phyloP scores from a whole-genome alignment of 257 asterid species.

The Jacaranda copaia region DNA sequence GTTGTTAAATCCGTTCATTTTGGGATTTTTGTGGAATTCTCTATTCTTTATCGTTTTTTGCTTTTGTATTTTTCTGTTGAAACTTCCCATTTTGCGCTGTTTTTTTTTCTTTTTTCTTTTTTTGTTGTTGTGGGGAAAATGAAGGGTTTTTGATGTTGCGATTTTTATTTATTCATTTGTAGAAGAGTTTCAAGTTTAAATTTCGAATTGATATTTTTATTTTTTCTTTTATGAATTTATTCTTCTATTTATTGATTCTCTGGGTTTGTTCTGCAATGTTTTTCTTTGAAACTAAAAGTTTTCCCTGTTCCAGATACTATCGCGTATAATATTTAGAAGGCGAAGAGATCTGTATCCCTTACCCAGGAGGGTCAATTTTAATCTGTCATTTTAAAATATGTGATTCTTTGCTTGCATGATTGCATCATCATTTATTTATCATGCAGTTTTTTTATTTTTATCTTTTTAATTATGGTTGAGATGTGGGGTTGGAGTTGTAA shows the following conservation, averaged over 20 bases:
- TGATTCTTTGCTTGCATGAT: slow-evolving; percentile 12
- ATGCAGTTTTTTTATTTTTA: neutral
- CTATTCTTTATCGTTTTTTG: neutral
- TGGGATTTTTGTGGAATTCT: neutral
- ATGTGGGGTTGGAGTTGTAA: slow-evolving; percentile 17
- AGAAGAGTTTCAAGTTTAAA: slow-evolving; percentile 2
- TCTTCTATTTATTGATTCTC: neutral
- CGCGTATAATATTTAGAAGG: neutral
- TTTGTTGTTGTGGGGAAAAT: neutral
- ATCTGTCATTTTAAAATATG: neutral
- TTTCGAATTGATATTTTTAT: neutral
- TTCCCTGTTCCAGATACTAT: slow-evolving; percentile 16
- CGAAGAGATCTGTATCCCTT: slow-evolving; percentile 5
- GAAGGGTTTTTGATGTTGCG: neutral
- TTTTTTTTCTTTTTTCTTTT: neutral
- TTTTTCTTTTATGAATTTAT: neutral
- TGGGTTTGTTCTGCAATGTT: neutral
- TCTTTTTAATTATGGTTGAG: neutral
- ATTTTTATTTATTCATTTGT: neutral
- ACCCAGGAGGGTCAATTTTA: neutral
- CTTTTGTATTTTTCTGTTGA: neutral
- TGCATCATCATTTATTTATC: slow-evolving; percentile 14
- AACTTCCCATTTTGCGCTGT: slow-evolving; percentile 4
- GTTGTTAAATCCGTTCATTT: slow-evolving; percentile 17
- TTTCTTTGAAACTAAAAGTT: neutral